Evolutionary conservation across 768 basidiomycete genomes (phyloP).

Genomic region (Psilocybe cubensis): DNA sequence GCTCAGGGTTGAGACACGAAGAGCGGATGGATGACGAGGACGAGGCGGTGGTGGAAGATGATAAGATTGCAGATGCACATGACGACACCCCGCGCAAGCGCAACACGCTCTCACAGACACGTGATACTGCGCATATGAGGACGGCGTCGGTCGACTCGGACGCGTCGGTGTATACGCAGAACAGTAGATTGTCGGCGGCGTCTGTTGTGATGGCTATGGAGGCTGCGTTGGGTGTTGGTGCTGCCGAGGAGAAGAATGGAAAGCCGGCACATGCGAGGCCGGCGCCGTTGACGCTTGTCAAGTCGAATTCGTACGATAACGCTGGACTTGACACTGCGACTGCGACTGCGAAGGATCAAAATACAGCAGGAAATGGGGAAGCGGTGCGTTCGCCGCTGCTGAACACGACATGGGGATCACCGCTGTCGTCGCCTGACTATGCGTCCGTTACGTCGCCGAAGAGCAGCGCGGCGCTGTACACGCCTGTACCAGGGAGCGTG

Average conservation of each 20-base stretch:
- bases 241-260: not conserved
- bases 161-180: constrained; percentile 38
- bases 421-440: constrained; percentile 28
- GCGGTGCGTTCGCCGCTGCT: constrained; percentile 37
- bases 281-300: constrained; percentile 30
- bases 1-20: not conserved
- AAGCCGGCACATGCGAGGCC: constrained; percentile 23
- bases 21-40: not conserved
- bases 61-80: not conserved
- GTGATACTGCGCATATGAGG: constrained; percentile 7
- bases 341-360: no score
- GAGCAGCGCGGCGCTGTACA: constrained; percentile 18
- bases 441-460: constrained; percentile 16
- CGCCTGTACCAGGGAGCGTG: constrained; percentile 15
- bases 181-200: constrained; percentile 26
- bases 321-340: no score
- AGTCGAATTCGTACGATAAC: constrained; percentile 1
- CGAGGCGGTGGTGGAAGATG: not conserved
- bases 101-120: not conserved
- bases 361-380: no score
- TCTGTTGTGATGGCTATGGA: constrained; percentile 11
- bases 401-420: constrained; percentile 43
- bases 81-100: not conserved
- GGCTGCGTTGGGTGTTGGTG: not conserved
- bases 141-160: constrained; percentile 34